Conservation (phyloP, 257 asterid genomes). For the Penstemon eatonii region DNA sequence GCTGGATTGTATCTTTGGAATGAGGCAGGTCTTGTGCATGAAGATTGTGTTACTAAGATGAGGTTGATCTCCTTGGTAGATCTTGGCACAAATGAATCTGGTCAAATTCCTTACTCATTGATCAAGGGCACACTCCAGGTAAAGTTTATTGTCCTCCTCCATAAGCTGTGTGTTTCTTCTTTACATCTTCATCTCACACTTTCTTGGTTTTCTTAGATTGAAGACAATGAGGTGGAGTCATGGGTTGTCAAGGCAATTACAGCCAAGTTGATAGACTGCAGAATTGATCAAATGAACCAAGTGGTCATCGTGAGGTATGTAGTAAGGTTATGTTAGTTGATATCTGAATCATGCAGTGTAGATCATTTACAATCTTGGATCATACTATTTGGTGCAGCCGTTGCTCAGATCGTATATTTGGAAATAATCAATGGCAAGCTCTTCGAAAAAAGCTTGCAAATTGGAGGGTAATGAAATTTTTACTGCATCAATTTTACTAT, state of each 20-base stretch:
- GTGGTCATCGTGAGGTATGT: constrained; percentile 71
- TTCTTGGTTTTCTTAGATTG: constrained; percentile 49
- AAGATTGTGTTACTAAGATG: constrained; percentile 85
- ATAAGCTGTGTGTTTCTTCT: constrained; percentile 16
- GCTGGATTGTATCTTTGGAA: constrained; percentile 22
- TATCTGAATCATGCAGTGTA: neutral
- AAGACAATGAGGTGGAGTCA: constrained; percentile 70
- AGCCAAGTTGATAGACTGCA: constrained; percentile 77
- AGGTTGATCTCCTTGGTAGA: constrained; percentile 80
- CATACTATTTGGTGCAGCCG: constrained; percentile 50
- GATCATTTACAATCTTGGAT: constrained; percentile 11
- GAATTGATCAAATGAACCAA: constrained; percentile 91
- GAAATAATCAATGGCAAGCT: constrained; percentile 67
- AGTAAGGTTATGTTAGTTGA: constrained; percentile 3
- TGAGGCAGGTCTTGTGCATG: constrained; percentile 78
- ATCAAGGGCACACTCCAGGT: constrained; percentile 83
- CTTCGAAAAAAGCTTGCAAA: constrained; percentile 72
- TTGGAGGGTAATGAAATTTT: constrained; percentile 69
- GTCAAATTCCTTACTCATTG: constrained; percentile 66
- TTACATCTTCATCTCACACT: neutral
- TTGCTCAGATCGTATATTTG: constrained; percentile 72
- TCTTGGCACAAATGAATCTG: constrained; percentile 68
- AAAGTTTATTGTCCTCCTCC: constrained; percentile 4
- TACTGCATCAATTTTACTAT: neutral
- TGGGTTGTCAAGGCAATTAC: constrained; percentile 96